These are phyloP conservation scores for Lentinula boryana DNA, from an alignment of 768 basidiomycete species.

Conservation along the genomic window DNA sequence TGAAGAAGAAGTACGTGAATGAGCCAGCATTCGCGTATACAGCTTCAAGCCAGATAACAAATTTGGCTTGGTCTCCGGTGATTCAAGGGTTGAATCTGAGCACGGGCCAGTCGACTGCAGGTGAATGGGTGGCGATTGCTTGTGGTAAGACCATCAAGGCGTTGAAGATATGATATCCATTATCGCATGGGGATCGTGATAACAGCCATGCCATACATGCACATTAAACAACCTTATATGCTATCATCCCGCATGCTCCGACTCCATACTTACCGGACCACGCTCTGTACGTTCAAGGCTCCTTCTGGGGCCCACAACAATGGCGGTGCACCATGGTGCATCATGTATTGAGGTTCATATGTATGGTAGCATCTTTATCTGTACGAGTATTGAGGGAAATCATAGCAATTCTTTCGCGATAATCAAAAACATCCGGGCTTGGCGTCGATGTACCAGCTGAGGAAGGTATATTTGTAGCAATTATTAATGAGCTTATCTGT, in stretches of 20 bases:
- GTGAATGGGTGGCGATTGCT: constrained; percentile 85
- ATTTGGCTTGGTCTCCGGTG: constrained; percentile 84
- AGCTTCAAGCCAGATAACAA: constrained; percentile 71
- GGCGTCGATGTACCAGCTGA: background rate
- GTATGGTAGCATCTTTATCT: background rate
- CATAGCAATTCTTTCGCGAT: background rate
- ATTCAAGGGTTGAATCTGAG: constrained; percentile 74
- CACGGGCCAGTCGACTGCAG: constrained; percentile 67
- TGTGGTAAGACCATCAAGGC: constrained; percentile 80
- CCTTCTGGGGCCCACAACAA: background rate
- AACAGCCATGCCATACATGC: background rate
- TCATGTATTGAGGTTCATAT: background rate
- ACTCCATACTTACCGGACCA: background rate
- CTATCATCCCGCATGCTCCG: background rate
- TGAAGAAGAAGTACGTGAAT: constrained; percentile 65
- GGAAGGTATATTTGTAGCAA: no score
- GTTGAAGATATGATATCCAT: constrained; percentile 54
- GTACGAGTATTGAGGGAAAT: background rate
- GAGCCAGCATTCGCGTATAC: constrained; percentile 86
- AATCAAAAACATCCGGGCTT: background rate
- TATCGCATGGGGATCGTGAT: background rate
- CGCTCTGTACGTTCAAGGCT: background rate
- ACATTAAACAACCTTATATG: constrained; percentile 1
- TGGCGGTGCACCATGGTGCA: background rate
- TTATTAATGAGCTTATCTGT: background rate